A percentile compares a stretch with the other conserved stretches of the same genome.
phyloP scores from a whole-genome alignment of 768 basidiomycete species.

The Mycena metata region DNA sequence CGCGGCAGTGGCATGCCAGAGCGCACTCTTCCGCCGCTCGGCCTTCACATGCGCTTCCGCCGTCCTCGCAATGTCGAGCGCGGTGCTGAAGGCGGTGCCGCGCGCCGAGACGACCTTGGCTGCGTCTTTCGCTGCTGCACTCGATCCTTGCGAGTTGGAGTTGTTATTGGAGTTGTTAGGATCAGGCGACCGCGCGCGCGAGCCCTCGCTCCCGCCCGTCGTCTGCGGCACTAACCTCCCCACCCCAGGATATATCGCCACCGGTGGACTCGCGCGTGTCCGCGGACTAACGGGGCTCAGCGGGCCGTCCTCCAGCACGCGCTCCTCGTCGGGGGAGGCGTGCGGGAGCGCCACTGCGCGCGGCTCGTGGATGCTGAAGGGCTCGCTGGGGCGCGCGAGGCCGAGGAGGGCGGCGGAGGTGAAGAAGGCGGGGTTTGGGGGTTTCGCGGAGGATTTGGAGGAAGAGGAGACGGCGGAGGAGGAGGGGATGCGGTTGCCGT shows the following conservation, averaged over 20 bases:
- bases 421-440: too few species aligned
- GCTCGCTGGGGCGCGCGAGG: slow-evolving; percentile 39
- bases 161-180: too few species aligned
- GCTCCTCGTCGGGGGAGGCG: not conserved
- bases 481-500: slow-evolving; percentile 77
- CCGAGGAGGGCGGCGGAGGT: slow-evolving; percentile 33
- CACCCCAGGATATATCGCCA: too few species aligned
- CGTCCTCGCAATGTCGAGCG: slow-evolving; percentile 57
- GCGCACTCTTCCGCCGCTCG: slow-evolving; percentile 38
- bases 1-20: slow-evolving; percentile 1
- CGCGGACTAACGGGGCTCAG: too few species aligned
- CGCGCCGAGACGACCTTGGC: slow-evolving; percentile 34
- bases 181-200: too few species aligned
- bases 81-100: slow-evolving; percentile 55
- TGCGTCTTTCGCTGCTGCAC: not conserved
- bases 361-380: slow-evolving; percentile 11
- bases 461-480: not conserved
- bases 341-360: slow-evolving; percentile 26
- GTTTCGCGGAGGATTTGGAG: not conserved
- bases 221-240: too few species aligned
- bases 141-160: too few species aligned
- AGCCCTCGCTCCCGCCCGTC: too few species aligned
- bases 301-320: too few species aligned
- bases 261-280: too few species aligned
- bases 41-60: slow-evolving; percentile 48